phyloP scores from a whole-genome alignment of 164 flowering plant genomes.

The Santalum album region DNA sequence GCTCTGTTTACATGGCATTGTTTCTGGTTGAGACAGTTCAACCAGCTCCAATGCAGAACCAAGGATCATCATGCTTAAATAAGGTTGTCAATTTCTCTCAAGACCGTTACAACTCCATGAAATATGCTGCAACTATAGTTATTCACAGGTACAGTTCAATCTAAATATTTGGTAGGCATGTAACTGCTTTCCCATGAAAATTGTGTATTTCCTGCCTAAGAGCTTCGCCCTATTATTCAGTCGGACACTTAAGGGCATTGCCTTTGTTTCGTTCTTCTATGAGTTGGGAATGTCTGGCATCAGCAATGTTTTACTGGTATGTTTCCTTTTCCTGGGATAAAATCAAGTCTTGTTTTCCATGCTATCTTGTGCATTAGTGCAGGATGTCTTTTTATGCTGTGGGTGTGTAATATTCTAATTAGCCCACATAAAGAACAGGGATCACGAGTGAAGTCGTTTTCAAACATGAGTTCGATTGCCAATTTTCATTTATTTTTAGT shows the following conservation, averaged over 20 bases:
- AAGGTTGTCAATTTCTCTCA: constrained; percentile 24
- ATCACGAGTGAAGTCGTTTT: no score
- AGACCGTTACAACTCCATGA: constrained; percentile 52
- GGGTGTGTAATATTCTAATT: no score
- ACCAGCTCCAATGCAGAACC: constrained; percentile 23
- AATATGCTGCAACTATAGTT: constrained; percentile 44
- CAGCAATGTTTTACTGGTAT: constrained; percentile 63
- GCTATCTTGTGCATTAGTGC: neutral
- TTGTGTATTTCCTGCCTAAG: constrained; percentile 6
- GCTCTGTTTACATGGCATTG: constrained; percentile 55
- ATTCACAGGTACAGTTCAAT: constrained; percentile 47
- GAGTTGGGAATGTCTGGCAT: constrained; percentile 91
- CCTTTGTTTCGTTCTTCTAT: constrained; percentile 73
- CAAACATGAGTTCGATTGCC: no score
- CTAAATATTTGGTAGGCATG: neutral
- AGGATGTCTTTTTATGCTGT: no score
- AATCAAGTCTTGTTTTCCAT: neutral
- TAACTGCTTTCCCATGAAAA: neutral
- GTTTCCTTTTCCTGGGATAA: constrained; percentile 5
- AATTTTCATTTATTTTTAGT: no score
- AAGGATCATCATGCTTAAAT: constrained; percentile 17
- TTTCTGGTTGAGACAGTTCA: constrained; percentile 62
- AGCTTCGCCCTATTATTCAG: constrained; percentile 25
- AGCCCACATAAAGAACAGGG: no score
- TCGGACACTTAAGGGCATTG: constrained; percentile 48